phyloP scores from a whole-genome alignment of 768 basidiomycete species.

The Auriculariales sp. region DNA sequence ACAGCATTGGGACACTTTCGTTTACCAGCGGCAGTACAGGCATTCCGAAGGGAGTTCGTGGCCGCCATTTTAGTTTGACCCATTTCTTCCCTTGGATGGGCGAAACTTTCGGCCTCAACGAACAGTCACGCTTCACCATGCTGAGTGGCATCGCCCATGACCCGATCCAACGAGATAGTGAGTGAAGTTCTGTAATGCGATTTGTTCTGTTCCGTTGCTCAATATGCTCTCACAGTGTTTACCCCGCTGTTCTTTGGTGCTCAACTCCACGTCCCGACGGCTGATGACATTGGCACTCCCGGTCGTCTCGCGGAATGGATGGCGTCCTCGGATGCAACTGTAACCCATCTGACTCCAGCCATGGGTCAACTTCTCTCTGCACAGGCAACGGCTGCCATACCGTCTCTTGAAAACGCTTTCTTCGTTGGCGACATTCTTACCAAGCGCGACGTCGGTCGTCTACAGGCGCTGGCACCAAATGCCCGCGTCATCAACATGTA shows the following conservation, averaged over 20 bases:
- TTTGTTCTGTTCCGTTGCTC: background rate
- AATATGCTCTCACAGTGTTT: conserved; percentile 49
- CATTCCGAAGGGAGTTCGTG: conserved; percentile 94
- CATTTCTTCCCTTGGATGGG: conserved; percentile 99
- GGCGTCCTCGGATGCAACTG: conserved; percentile 76
- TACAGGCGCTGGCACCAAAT: conserved; percentile 85
- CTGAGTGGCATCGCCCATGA: conserved; percentile 97
- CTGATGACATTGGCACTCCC: conserved; percentile 93
- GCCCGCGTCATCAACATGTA: conserved; percentile 99
- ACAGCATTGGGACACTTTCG: conserved; percentile 83
- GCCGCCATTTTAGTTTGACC: conserved; percentile 88
- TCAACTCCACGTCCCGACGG: conserved; percentile 86
- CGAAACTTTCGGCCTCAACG: conserved; percentile 58
- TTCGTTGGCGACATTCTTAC: conserved; percentile 99
- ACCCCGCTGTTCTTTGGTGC: conserved; percentile 97
- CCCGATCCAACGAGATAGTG: conserved; percentile 96
- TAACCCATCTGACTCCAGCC: conserved; percentile 97
- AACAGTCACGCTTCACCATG: conserved; percentile 87
- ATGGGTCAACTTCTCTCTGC: conserved; percentile 98
- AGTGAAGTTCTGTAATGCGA: conserved; percentile 21
- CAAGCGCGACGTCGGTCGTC: conserved; percentile 89
- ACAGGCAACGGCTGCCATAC: conserved; percentile 67
- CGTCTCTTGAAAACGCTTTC: conserved; percentile 79
- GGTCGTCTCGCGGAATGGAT: conserved; percentile 98
- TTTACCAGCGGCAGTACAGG: conserved; percentile 98